Percentiles rank a stretch among this genome's conserved stretches.
Evolutionary conservation across 164 flowering plant genomes (phyloP).

Genomic region (Santalum album): DNA sequence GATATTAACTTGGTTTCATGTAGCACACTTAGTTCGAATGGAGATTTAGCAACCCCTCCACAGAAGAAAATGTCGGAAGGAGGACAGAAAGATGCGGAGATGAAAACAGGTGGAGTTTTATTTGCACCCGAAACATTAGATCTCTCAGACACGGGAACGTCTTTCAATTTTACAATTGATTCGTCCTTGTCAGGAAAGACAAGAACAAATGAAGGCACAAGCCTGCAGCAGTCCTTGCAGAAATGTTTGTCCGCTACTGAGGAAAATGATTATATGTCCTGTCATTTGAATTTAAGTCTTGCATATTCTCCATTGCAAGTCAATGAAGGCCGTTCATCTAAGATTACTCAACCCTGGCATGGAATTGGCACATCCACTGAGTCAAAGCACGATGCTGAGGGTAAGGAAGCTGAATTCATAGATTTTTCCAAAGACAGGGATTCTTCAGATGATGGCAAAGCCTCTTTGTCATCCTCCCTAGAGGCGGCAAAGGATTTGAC

Average conservation of each 20-base stretch:
- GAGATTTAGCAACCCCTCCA: slow-evolving; percentile 53
- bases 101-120: slow-evolving; percentile 24
- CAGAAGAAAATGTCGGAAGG: slow-evolving; percentile 31
- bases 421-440: slow-evolving; percentile 15
- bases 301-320: slow-evolving; percentile 63
- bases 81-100: slow-evolving; percentile 25
- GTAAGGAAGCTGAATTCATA: slow-evolving; percentile 26
- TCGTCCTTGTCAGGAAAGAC: slow-evolving; percentile 21
- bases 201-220: slow-evolving; percentile 23
- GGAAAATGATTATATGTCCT: slow-evolving; percentile 46
- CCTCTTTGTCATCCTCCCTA: slow-evolving; percentile 23
- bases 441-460: slow-evolving; percentile 13
- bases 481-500: slow-evolving; percentile 25
- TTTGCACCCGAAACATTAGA: slow-evolving; percentile 51
- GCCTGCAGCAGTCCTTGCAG: slow-evolving; percentile 22
- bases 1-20: slow-evolving; percentile 60
- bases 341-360: slow-evolving; percentile 15
- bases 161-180: slow-evolving; percentile 39
- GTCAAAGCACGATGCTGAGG: slow-evolving; percentile 16
- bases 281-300: slow-evolving; percentile 72
- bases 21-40: slow-evolving; percentile 75
- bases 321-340: slow-evolving; percentile 18
- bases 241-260: slow-evolving; percentile 31
- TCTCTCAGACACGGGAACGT: slow-evolving; percentile 68
- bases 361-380: slow-evolving; percentile 28